Conservation (phyloP, 2,329 filamentous ascomycete species). For the Talaromyces sp. region DNA sequence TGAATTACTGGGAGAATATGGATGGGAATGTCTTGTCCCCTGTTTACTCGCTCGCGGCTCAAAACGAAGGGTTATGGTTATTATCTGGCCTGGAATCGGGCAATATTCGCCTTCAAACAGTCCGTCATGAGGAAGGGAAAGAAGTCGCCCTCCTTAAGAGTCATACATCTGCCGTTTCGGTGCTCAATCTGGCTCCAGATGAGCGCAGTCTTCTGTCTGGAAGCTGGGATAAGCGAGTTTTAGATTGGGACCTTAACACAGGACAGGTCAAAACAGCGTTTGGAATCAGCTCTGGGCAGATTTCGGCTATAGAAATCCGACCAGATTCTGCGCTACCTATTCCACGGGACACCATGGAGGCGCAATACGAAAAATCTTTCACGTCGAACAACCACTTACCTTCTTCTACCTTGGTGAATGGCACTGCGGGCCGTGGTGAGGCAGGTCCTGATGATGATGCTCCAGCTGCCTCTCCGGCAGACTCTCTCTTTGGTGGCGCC, state of each 20-base stretch:
- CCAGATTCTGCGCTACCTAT: constrained; percentile 71
- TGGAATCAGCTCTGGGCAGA: constrained; percentile 71
- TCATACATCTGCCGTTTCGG: constrained; percentile 88
- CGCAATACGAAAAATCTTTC: constrained; percentile 60
- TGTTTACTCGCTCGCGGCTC: constrained; percentile 88
- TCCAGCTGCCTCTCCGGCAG: constrained; percentile 60
- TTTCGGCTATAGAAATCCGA: constrained; percentile 80
- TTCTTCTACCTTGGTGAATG: constrained; percentile 45
- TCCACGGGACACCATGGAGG: constrained; percentile 63
- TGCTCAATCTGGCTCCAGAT: constrained; percentile 73
- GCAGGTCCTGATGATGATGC: constrained; percentile 49
- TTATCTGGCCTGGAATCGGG: constrained; percentile 87
- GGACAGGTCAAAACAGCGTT: constrained; percentile 72
- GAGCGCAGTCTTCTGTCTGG: constrained; percentile 85
- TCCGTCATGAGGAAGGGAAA: constrained; percentile 91
- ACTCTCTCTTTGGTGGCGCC: constrained; percentile 79
- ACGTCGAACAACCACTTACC: constrained; percentile 66
- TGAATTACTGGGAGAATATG: constrained; percentile 99
- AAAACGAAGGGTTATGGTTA: constrained; percentile 85
- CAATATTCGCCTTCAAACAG: constrained; percentile 85
- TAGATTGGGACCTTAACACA: constrained; percentile 92
- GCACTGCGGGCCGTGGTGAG: constrained; percentile 30
- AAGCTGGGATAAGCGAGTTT: constrained; percentile 91
- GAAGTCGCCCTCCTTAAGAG: constrained; percentile 73
- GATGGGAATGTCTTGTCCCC: constrained; percentile 71